These are phyloP conservation scores for Paracoccidioides brasiliensis DNA, from an alignment of 2,329 filamentous ascomycete genomes.

Conservation along the genomic window DNA sequence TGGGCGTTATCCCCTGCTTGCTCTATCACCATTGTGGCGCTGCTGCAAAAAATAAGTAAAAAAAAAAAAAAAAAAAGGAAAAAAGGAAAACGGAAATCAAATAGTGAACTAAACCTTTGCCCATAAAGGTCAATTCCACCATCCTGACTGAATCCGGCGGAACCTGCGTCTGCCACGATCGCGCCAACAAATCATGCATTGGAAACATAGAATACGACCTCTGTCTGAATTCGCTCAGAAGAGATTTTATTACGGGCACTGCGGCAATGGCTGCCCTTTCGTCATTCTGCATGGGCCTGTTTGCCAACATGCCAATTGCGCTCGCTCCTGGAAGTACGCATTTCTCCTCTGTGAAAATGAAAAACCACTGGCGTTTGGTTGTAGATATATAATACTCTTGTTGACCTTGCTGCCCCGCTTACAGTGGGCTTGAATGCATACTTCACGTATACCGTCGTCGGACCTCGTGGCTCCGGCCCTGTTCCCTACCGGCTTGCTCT, in stretches of 20 bases:
- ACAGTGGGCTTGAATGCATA: constrained; percentile 75
- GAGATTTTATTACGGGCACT: constrained; percentile 72
- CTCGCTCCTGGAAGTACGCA: constrained; percentile 51
- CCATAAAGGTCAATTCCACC: constrained; percentile 43
- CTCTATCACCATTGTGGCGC: background rate
- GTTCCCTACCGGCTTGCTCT: constrained; percentile 65
- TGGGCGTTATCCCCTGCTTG: too few relatives aligned
- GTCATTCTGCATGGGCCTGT: constrained; percentile 71
- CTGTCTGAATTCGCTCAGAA: constrained; percentile 47
- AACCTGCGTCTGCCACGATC: constrained; percentile 57
- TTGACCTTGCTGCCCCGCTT: background rate
- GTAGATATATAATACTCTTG: background rate
- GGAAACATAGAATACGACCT: constrained; percentile 33
- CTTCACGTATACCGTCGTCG: constrained; percentile 71
- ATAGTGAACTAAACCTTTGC: too few relatives aligned
- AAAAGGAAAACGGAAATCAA: too few relatives aligned
- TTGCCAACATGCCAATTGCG: constrained; percentile 67
- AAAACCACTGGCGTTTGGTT: background rate
- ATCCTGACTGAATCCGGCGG: constrained; percentile 61
- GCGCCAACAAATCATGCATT: constrained; percentile 36
- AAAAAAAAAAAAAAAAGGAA: background rate
- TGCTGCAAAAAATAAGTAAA: background rate
- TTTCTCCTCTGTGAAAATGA: background rate
- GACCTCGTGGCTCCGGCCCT: constrained; percentile 57
- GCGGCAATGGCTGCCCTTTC: constrained; percentile 68